Percentiles rank a stretch among this genome's conserved stretches.
These are phyloP conservation scores for Phialophora tarda DNA, from an alignment of 2,329 filamentous ascomycete genomes.

Conservation along the genomic window DNA sequence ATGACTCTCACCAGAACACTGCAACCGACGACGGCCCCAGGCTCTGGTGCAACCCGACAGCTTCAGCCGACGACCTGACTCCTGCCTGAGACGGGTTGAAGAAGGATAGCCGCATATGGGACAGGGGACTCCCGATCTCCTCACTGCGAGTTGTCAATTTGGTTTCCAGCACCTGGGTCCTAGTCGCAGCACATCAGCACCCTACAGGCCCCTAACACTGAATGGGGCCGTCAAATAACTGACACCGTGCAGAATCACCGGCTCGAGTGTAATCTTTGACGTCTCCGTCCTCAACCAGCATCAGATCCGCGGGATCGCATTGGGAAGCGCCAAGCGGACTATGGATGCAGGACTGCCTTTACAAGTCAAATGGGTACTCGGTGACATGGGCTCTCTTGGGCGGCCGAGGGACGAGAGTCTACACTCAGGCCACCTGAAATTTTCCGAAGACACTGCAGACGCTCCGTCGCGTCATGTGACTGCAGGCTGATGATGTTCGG, in stretches of 20 bases:
- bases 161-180: not conserved
- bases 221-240: no score
- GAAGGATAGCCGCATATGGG: not conserved
- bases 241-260: no score
- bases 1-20: not conserved
- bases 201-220: no score
- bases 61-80: not conserved
- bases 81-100: not conserved
- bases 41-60: not conserved
- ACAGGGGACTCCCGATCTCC: not conserved
- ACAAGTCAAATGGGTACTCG: not conserved
- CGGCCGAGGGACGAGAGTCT: not conserved
- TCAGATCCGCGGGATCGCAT: not conserved
- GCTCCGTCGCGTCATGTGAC: not conserved
- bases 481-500: not conserved
- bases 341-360: not conserved
- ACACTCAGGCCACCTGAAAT: not conserved
- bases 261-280: no score
- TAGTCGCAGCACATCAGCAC: no score
- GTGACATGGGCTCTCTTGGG: not conserved
- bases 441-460: not conserved
- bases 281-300: not conserved
- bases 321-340: not conserved
- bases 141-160: not conserved
- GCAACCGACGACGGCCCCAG: not conserved